Evolutionary conservation across 495 filamentous ascomycete genomes (phyloP), one percentile per base, ranked within the genome.

Genomic region (Pseudevernia furfuracea): DNA sequence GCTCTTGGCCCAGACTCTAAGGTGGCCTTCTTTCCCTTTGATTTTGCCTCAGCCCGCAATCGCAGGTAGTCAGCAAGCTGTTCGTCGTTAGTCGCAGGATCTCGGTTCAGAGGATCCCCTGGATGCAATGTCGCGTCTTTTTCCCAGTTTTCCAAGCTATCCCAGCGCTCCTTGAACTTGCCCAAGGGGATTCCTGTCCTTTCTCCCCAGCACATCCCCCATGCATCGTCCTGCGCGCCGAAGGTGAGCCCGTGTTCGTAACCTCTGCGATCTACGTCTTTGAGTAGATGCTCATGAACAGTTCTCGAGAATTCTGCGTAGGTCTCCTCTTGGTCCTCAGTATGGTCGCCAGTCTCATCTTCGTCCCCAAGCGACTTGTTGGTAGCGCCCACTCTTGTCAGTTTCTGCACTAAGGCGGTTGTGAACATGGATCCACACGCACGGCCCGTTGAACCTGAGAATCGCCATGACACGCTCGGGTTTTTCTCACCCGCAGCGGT

Each of bases 161-260:
- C 41, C 59, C 59, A 61, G 5, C 59, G 59, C 59, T 67, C 34
- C 34, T 34, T 34, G 34, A 34, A 34, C 7, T 34, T 3, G 34
- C 34, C 34, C 34, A 34, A 34, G 34, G 34, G 34, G 3, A 34
- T 34, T 7, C 34, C 34, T 4, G 34, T 34, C 34, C 34, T 34
- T 39, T 66, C 49, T 23, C 63, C 36, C 68, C 70, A 72, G 52
- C 60, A 57, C 60, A 60, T 58, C 32, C 32, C 53, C 71, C 71
- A 73, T 44, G 63, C 46, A 62, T 73, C 71, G 37, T 72, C 68
- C 61, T 72, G 61, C n/a, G 66, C 67, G 37, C 63, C 46, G 59
- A 71, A 72, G 19, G 67, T 65, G 46, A 72, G 59, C 2, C 57
- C 63, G 59, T 74, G 70, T 48, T 60, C 39, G 25, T 57, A 17